Conservation (phyloP, 108 stramenopile species). For the Pseudonitzschia multistriata region DNA sequence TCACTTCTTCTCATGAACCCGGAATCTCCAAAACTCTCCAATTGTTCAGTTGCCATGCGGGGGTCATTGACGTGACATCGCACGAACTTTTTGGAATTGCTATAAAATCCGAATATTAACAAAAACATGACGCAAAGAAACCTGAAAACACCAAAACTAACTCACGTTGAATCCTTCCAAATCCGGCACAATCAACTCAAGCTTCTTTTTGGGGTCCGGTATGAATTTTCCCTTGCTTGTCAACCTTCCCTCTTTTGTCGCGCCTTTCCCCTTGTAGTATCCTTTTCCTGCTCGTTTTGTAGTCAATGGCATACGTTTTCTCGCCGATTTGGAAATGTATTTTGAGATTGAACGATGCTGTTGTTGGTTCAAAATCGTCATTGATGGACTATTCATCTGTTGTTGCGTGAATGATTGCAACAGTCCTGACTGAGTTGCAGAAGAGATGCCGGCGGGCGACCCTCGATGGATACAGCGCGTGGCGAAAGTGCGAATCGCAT, state of each 20-base stretch:
- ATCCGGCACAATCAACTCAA: conserved; percentile 81
- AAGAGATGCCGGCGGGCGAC: neutral
- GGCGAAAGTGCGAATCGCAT: conserved; percentile 1
- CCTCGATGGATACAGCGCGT: neutral
- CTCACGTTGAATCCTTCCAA: conserved; percentile 66
- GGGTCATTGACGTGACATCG: no score
- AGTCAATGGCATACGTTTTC: conserved; percentile 72
- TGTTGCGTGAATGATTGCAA: neutral
- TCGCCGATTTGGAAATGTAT: conserved; percentile 73
- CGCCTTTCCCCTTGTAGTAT: conserved; percentile 88
- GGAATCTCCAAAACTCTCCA: no score
- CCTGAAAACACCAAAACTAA: neutral
- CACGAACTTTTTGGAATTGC: no score
- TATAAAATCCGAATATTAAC: neutral
- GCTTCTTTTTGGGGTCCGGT: conserved; percentile 61
- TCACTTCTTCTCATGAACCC: neutral
- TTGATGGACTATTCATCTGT: neutral
- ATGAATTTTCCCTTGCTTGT: conserved; percentile 77
- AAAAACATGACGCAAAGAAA: neutral
- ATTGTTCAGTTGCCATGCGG: no score
- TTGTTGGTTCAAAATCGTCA: neutral
- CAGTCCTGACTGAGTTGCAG: neutral
- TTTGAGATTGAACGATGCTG: conserved; percentile 63
- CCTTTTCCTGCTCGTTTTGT: conserved; percentile 83
- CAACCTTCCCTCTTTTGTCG: conserved; percentile 71